Evolutionary conservation across 2,329 filamentous ascomycete species (phyloP).

Genomic region (Arthrobotrys musiformis): DNA sequence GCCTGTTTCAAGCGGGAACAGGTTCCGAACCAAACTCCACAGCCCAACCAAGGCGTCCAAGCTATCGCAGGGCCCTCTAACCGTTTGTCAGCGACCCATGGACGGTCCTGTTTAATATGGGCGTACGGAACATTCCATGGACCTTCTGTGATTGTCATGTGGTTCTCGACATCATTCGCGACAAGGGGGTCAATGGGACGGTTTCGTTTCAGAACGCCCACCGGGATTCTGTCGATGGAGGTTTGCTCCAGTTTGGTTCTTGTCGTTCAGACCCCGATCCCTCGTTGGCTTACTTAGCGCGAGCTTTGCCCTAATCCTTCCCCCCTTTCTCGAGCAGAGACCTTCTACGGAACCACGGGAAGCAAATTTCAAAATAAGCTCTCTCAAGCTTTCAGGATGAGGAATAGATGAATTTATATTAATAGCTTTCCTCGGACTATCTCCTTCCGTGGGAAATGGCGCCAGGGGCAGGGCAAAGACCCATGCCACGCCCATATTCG

Average conservation of each 20-base stretch:
- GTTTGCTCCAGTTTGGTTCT: background rate
- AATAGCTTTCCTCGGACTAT: conserved; percentile 38
- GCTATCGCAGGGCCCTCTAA: background rate
- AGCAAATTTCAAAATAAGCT: conserved; percentile 49
- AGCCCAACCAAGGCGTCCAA: conserved; percentile 4
- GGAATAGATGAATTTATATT: conserved; percentile 18
- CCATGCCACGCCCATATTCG: background rate
- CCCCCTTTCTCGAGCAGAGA: conserved; percentile 5
- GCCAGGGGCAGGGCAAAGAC: background rate
- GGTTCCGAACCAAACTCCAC: conserved; percentile 45
- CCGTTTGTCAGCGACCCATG: conserved; percentile 7
- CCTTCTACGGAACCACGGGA: conserved; percentile 50
- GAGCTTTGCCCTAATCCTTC: background rate
- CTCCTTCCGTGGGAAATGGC: conserved; percentile 39
- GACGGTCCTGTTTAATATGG: conserved; percentile 1
- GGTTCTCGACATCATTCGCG: background rate
- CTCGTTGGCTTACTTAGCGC: no score
- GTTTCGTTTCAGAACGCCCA: conserved; percentile 31
- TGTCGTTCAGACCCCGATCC: background rate
- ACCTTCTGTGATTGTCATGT: conserved; percentile 33
- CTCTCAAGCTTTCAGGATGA: conserved; percentile 40
- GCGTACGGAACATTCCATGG: conserved; percentile 34
- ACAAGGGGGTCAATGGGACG: conserved; percentile 6
- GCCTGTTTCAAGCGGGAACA: conserved; percentile 52
- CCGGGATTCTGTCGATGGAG: conserved; percentile 2